Conservation (phyloP, 495 filamentous ascomycete genomes). For the Aspergillus affinis region DNA sequence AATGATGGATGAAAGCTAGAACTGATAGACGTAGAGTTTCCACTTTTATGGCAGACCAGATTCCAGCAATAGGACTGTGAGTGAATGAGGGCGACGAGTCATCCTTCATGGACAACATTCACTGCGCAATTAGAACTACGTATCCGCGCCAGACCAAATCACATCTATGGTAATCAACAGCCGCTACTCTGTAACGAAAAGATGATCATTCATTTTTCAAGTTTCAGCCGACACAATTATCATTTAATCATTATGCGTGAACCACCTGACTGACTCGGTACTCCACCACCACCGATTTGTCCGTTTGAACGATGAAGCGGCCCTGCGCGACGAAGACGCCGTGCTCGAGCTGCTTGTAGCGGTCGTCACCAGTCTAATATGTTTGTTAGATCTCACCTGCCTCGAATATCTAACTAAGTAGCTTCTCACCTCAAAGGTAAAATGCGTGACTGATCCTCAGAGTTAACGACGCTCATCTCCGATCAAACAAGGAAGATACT, state of each 20-base stretch:
- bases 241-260: slow-evolving; percentile 20
- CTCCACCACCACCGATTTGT: slow-evolving; percentile 55
- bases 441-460: slow-evolving; percentile 43
- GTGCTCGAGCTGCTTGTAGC: slow-evolving; percentile 50
- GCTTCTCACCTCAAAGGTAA: slow-evolving; percentile 48
- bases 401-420: neutral
- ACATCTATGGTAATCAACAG: no score
- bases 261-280: slow-evolving; percentile 59
- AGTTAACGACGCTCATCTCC: neutral
- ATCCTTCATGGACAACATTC: no score
- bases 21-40: no score
- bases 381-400: slow-evolving; percentile 1
- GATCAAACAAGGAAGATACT: slow-evolving; percentile 25
- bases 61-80: no score
- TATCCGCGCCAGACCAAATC: no score
- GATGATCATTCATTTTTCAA: no score
- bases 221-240: no score
- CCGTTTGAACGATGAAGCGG: slow-evolving; percentile 52
- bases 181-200: no score
- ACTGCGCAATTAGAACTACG: no score
- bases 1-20: no score
- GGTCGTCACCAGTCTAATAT: slow-evolving; percentile 42
- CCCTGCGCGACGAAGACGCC: slow-evolving; percentile 57
- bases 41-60: no score
- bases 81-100: no score